phyloP scores from a whole-genome alignment of 192 early-diverging fungal genomes.

The Pilobolus umbonatus region DNA sequence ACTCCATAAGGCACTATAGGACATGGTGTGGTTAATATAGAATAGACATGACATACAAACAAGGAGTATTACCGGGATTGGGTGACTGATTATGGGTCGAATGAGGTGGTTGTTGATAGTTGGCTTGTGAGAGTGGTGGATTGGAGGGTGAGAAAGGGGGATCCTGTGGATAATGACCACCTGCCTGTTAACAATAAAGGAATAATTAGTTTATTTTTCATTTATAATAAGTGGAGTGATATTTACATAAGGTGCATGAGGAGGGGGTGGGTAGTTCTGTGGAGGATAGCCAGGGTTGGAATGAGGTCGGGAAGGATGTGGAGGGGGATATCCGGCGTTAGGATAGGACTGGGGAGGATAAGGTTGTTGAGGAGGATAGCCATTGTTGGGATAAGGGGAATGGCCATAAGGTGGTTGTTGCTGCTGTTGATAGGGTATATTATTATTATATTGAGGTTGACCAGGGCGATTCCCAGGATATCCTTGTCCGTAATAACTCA shows the following conservation, averaged over 20 bases:
- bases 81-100: conserved; percentile 21
- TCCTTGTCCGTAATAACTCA: neutral
- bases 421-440: neutral
- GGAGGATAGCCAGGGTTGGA: neutral
- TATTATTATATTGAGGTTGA: neutral
- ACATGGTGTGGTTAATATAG: neutral
- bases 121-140: conserved; percentile 17
- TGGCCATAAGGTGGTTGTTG: neutral
- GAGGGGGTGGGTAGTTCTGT: neutral
- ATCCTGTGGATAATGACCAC: conserved; percentile 8
- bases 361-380: conserved; percentile 1
- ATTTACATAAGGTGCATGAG: neutral
- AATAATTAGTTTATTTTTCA: neutral
- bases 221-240: neutral
- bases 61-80: conserved; percentile 10
- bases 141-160: conserved; percentile 21
- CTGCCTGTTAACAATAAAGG: neutral
- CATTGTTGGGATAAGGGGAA: neutral
- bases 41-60: neutral
- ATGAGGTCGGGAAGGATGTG: neutral
- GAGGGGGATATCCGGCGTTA: neutral
- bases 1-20: conserved; percentile 7
- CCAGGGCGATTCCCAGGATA: conserved; percentile 8
- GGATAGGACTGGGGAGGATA: conserved; percentile 3
- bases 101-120: conserved; percentile 28